Percentiles rank a stretch among this genome's conserved stretches.
phyloP scores from a whole-genome alignment of 345 rosid species.

The Gossypium bickii region DNA sequence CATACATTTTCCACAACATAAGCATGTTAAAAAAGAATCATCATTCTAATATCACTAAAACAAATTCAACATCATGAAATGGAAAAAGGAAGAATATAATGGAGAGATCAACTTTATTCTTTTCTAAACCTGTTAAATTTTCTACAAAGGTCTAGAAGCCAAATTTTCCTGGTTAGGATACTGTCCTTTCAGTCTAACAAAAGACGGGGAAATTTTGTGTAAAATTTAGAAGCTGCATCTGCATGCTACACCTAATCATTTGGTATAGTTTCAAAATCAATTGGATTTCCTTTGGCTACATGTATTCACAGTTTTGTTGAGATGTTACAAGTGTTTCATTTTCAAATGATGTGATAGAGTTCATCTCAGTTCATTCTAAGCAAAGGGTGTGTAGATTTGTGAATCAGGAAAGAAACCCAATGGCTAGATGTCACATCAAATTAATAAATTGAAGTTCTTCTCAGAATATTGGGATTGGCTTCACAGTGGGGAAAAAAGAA shows the following conservation, averaged over 20 bases:
- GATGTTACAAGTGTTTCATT: neutral
- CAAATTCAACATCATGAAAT: neutral
- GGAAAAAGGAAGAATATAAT: neutral
- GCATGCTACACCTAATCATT: neutral
- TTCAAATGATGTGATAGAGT: neutral
- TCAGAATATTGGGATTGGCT: too few species aligned
- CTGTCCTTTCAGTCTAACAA: neutral
- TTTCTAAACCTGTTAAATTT: neutral
- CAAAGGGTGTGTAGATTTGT: neutral
- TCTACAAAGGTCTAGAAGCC: constrained; percentile 7
- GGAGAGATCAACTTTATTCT: neutral
- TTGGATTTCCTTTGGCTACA: neutral
- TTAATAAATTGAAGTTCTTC: too few species aligned
- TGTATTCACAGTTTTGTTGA: neutral
- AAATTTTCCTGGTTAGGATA: neutral
- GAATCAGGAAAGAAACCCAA: too few species aligned
- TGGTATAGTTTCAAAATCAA: constrained; percentile 4
- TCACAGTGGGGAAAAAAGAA: too few species aligned
- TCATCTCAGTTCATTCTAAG: neutral
- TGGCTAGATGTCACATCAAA: too few species aligned
- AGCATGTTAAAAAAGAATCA: neutral
- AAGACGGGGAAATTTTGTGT: neutral
- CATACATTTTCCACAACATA: neutral
- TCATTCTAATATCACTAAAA: neutral
- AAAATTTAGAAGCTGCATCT: neutral